A percentile compares a stretch with the other conserved stretches of the same genome.
Evolutionary conservation across 106 monocot species (phyloP).

Genomic region (Vanilla planifolia): DNA sequence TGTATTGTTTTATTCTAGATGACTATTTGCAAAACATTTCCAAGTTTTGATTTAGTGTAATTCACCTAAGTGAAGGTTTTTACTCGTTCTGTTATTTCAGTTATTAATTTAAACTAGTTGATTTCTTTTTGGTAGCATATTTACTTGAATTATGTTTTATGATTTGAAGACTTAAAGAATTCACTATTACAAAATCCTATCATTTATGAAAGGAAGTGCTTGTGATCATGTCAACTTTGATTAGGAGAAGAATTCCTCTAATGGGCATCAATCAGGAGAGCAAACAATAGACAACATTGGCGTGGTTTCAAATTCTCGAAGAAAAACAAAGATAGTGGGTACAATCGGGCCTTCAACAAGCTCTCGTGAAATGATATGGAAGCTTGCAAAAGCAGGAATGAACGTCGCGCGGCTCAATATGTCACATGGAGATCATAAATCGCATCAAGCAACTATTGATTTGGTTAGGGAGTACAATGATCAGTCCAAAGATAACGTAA

Average conservation of each 20-base stretch:
- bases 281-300: constrained; percentile 5
- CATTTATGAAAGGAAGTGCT: background rate
- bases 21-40: too few species aligned
- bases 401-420: constrained; percentile 70
- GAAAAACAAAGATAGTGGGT: constrained; percentile 70
- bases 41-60: too few species aligned
- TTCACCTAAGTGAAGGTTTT: background rate
- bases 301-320: constrained; percentile 8
- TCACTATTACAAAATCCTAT: background rate
- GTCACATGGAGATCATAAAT: constrained; percentile 67
- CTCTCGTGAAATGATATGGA: constrained; percentile 63
- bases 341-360: constrained; percentile 41
- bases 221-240: background rate
- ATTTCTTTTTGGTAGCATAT: background rate
- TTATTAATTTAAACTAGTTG: background rate
- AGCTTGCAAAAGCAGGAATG: constrained; percentile 62
- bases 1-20: too few species aligned
- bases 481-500: constrained; percentile 17
- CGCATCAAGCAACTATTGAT: constrained; percentile 56
- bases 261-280: background rate
- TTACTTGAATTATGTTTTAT: background rate
- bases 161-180: background rate
- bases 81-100: background rate
- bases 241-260: constrained; percentile 1
- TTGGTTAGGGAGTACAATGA: constrained; percentile 64